Conservation (phyloP, 768 basidiomycete species). For the Boletus pseudo-olivaceus region DNA sequence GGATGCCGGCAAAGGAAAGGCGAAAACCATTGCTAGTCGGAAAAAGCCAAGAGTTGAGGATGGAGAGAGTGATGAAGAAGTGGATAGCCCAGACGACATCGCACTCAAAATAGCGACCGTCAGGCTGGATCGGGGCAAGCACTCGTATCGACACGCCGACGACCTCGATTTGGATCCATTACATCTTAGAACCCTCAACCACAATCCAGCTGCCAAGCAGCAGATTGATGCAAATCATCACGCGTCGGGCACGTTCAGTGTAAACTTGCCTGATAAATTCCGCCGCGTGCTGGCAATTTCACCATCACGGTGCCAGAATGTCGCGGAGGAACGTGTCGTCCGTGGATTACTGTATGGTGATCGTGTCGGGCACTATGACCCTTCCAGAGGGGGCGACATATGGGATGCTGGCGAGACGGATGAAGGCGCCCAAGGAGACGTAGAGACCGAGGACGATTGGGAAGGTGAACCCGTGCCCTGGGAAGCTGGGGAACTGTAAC, state of each 20-base stretch:
- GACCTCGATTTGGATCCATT: constrained; percentile 31
- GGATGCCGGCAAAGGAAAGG: constrained; percentile 39
- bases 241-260: constrained; percentile 41
- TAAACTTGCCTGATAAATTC: constrained; percentile 65
- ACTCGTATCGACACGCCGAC: constrained; percentile 6
- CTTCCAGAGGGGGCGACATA: constrained; percentile 63
- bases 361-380: constrained; percentile 55
- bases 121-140: constrained; percentile 11
- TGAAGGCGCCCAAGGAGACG: constrained; percentile 37
- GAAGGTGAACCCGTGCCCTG: constrained; percentile 81
- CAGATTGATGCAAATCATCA: constrained; percentile 29
- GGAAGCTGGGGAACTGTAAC: constrained; percentile 73
- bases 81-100: constrained; percentile 16
- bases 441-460: constrained; percentile 62
- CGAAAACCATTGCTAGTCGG: constrained; percentile 33
- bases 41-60: constrained; percentile 50
- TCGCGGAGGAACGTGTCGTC: constrained; percentile 51
- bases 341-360: constrained; percentile 58
- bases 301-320: constrained; percentile 39
- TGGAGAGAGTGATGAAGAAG: constrained; percentile 27
- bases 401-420: constrained; percentile 73
- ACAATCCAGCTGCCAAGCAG: constrained; percentile 13
- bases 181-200: constrained; percentile 22
- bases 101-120: constrained; percentile 21
- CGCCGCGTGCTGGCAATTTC: constrained; percentile 63